phyloP scores from a whole-genome alignment of 2,329 filamentous ascomycete genomes.

The Dryadomyces quercus-mongolicae region DNA sequence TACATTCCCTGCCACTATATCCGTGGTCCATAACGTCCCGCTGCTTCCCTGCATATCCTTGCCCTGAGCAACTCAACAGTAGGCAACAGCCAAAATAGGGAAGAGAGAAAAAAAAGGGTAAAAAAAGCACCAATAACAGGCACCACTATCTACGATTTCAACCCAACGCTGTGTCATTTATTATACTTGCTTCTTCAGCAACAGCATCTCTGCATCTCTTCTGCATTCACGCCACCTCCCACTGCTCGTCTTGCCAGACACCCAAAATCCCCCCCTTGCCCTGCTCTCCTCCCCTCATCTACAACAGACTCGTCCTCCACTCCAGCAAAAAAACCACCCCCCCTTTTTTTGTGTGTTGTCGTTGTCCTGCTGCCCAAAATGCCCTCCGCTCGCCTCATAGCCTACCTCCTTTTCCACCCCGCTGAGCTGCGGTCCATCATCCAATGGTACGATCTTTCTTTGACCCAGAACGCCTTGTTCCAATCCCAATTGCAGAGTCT shows the following conservation, averaged over 20 bases:
- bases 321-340: not conserved
- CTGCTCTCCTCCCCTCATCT: not conserved
- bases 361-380: slow-evolving; percentile 29
- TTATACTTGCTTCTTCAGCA: not conserved
- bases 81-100: no score
- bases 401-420: slow-evolving; percentile 68
- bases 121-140: no score
- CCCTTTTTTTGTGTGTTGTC: not conserved
- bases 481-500: not conserved
- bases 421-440: slow-evolving; percentile 69
- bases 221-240: no score
- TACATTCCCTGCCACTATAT: no score
- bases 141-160: no score
- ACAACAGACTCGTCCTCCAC: not conserved
- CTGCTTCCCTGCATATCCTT: no score
- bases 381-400: slow-evolving; percentile 37
- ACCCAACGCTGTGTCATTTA: no score
- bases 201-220: not conserved
- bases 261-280: not conserved
- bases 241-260: not conserved
- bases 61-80: no score
- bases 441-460: slow-evolving; percentile 58
- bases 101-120: no score
- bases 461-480: not conserved
- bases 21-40: no score